Conservation (phyloP, 495 filamentous ascomycete genomes). For the Massariosphaeria phaeospora region DNA sequence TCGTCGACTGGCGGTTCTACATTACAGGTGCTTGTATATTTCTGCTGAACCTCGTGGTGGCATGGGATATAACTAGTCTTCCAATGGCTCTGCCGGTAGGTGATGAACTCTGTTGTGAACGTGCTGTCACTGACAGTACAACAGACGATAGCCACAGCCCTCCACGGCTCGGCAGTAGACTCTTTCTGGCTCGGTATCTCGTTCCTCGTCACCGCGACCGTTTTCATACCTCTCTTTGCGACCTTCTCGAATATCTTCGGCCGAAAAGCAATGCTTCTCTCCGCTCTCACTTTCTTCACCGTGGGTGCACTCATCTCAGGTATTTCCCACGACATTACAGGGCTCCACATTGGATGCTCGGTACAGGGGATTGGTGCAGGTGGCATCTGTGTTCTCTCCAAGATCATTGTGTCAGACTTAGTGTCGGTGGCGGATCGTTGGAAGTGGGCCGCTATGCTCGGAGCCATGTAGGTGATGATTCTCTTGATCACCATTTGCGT, state of each 20-base stretch:
- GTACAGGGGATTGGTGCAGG: conserved; percentile 72
- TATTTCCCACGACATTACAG: conserved; percentile 52
- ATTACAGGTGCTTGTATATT: conserved; percentile 46
- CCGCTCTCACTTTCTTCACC: conserved; percentile 50
- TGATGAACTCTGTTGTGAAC: not conserved
- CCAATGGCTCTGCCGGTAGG: conserved; percentile 63
- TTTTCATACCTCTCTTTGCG: conserved; percentile 32
- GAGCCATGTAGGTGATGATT: conserved; percentile 25
- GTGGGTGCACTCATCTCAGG: conserved; percentile 57
- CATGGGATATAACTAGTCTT: conserved; percentile 67
- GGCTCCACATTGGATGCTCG: conserved; percentile 59
- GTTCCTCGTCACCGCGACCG: conserved; percentile 47
- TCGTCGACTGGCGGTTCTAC: conserved; percentile 20
- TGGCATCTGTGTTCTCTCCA: conserved; percentile 57
- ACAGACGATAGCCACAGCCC: conserved; percentile 48
- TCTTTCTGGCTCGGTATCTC: conserved; percentile 54
- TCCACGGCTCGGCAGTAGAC: conserved; percentile 51
- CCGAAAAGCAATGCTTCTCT: conserved; percentile 45
- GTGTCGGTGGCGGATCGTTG: conserved; percentile 47
- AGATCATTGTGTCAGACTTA: conserved; percentile 61
- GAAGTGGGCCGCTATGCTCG: conserved; percentile 42
- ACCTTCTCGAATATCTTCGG: conserved; percentile 49
- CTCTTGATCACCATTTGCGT: not conserved
- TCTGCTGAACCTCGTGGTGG: conserved; percentile 60
- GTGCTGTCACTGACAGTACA: not conserved